Evolutionary conservation across 371 early-diverging fungal genomes (phyloP).

Genomic region (Circinella umbellata): DNA sequence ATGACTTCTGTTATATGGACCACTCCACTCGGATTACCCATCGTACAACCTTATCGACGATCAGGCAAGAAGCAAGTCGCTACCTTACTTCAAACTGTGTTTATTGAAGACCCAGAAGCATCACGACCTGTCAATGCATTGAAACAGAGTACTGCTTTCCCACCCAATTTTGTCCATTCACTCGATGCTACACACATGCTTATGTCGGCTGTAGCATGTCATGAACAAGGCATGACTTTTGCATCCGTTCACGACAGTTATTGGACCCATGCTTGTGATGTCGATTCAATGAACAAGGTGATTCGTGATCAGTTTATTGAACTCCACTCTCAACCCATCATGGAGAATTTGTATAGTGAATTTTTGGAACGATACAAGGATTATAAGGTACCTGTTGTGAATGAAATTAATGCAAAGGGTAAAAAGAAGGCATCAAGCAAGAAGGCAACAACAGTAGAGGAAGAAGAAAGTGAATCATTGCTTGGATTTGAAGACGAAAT

Average conservation of each 20-base stretch:
- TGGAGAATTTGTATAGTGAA: conserved; percentile 85
- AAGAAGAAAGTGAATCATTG: conserved; percentile 7
- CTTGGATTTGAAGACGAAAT: conserved; percentile 19
- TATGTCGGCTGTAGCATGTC: conserved; percentile 90
- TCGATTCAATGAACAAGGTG: conserved; percentile 84
- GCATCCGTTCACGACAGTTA: conserved; percentile 98
- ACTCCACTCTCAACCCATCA: conserved; percentile 85
- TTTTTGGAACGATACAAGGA: conserved; percentile 82
- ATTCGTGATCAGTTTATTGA: conserved; percentile 91
- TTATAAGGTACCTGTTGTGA: conserved; percentile 67
- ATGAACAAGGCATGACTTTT: conserved; percentile 80
- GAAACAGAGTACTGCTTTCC: conserved; percentile 96
- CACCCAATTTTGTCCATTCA: conserved; percentile 98
- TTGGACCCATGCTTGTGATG: conserved; percentile 97
- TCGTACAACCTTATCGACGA: conserved; percentile 96
- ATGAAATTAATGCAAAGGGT: conserved; percentile 33
- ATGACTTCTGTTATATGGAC: conserved; percentile 96
- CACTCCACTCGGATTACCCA: conserved; percentile 92
- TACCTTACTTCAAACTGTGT: conserved; percentile 84
- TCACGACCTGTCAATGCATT: conserved; percentile 85
- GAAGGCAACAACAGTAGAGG: conserved; percentile 16
- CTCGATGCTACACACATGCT: conserved; percentile 98
- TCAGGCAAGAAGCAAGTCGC: conserved; percentile 62
- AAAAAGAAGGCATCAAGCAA: background rate
- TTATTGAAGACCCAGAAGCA: conserved; percentile 71